Evolutionary conservation across 2,329 filamentous ascomycete species (phyloP).

Genomic region (Ceratocystis cacaofunesta): DNA sequence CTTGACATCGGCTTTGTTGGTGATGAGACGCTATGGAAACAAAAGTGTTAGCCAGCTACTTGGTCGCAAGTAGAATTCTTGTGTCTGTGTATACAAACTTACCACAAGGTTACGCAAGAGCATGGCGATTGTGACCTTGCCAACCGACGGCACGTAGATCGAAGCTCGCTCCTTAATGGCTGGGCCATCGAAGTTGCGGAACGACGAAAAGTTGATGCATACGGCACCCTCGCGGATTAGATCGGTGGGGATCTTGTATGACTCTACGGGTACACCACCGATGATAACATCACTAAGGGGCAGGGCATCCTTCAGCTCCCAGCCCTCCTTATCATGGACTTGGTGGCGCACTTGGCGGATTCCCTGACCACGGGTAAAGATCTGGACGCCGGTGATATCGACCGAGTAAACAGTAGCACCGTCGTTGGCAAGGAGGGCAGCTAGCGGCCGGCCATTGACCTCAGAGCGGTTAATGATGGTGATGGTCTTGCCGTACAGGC

Average conservation of each 20-base stretch:
- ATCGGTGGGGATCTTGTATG: conserved; percentile 76
- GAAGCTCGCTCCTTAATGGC: conserved; percentile 90
- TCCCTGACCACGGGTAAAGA: conserved; percentile 80
- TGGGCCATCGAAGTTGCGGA: conserved; percentile 75
- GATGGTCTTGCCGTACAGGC: conserved; percentile 83
- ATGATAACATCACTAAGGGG: conserved; percentile 90
- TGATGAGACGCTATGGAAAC: conserved; percentile 33
- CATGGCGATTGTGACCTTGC: conserved; percentile 92
- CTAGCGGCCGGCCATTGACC: conserved; percentile 84
- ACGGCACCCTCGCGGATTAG: conserved; percentile 78
- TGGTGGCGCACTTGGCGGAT: conserved; percentile 76
- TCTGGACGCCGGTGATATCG: conserved; percentile 78
- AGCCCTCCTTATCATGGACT: conserved; percentile 67
- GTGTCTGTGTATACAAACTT: conserved; percentile 27
- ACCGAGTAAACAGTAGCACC: conserved; percentile 91
- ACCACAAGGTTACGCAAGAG: conserved; percentile 79
- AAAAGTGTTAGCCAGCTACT: conserved; percentile 20
- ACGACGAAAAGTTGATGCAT: conserved; percentile 98
- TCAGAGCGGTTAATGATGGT: conserved; percentile 94
- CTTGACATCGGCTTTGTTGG: conserved; percentile 28
- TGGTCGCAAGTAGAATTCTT: neutral
- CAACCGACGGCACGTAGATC: conserved; percentile 92
- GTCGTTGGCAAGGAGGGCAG: conserved; percentile 87
- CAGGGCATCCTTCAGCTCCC: conserved; percentile 65
- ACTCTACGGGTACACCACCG: conserved; percentile 74